Evolutionary conservation across 1,284 basidiomycete genomes (phyloP).

Genomic region (Malassezia yamatoensis): DNA sequence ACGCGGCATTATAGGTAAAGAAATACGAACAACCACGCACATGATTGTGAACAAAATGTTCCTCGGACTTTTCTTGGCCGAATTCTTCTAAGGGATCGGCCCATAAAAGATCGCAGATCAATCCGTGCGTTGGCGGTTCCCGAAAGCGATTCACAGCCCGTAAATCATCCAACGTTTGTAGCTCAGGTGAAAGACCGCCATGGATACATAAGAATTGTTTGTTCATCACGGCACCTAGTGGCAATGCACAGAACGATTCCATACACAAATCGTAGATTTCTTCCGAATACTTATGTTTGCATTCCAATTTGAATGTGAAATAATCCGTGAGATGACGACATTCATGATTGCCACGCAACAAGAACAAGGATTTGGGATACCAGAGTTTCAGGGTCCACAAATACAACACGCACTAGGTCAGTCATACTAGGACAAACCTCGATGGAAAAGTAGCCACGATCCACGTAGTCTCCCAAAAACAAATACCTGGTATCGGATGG

Average conservation of each 20-base stretch:
- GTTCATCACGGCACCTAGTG: slow-evolving; percentile 88
- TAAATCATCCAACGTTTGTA: slow-evolving; percentile 81
- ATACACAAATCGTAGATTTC: slow-evolving; percentile 48
- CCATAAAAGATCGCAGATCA: slow-evolving; percentile 94
- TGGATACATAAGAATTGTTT: slow-evolving; percentile 95
- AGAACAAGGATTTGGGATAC: slow-evolving; percentile 46
- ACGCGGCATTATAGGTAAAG: slow-evolving; percentile 85
- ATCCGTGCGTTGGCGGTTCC: slow-evolving; percentile 81
- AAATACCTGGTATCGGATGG: slow-evolving; percentile 46
- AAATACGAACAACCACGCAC: slow-evolving; percentile 92
- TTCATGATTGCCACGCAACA: slow-evolving; percentile 48
- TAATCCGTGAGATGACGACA: slow-evolving; percentile 48
- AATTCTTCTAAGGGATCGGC: slow-evolving; percentile 89
- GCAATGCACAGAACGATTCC: slow-evolving; percentile 81
- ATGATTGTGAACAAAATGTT: slow-evolving; percentile 82
- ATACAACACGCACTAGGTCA: slow-evolving; percentile 38
- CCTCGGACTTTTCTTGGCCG: slow-evolving; percentile 73
- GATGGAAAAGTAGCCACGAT: slow-evolving; percentile 47
- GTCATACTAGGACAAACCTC: slow-evolving; percentile 21
- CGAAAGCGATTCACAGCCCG: slow-evolving; percentile 74
- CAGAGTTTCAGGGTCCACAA: slow-evolving; percentile 47
- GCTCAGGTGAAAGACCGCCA: slow-evolving; percentile 78
- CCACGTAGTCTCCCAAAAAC: slow-evolving; percentile 48
- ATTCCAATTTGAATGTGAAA: slow-evolving; percentile 48
- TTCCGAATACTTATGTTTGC: slow-evolving; percentile 48